phyloP scores from a whole-genome alignment of 2,329 filamentous ascomycete genomes.

The Alternaria sp. region DNA sequence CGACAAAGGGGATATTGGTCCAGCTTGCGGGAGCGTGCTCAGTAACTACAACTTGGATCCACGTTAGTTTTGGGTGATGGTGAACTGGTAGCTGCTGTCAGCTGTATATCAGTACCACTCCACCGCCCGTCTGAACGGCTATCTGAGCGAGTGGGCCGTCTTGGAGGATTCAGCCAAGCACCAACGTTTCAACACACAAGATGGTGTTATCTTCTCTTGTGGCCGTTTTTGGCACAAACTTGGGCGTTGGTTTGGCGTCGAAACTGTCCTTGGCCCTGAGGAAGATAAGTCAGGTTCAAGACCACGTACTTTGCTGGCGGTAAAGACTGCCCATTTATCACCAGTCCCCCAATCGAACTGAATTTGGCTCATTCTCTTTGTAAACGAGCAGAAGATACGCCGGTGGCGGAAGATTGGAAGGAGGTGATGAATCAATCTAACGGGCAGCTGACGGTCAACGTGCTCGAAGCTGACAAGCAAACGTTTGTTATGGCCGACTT shows the following conservation, averaged over 20 bases:
- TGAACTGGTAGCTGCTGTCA: no score
- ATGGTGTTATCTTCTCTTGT: slow-evolving; percentile 11
- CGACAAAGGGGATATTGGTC: not conserved
- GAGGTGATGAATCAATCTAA: slow-evolving; percentile 20
- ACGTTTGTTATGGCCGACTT: slow-evolving; percentile 19
- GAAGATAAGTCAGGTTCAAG: slow-evolving; percentile 2
- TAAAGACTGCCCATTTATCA: slow-evolving; percentile 17
- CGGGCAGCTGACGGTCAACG: slow-evolving; percentile 16
- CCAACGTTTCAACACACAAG: slow-evolving; percentile 19
- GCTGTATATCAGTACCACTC: slow-evolving; percentile 8
- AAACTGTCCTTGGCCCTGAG: slow-evolving; percentile 5
- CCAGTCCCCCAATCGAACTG: slow-evolving; percentile 13
- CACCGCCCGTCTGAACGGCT: slow-evolving; percentile 23
- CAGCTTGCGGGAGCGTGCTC: not conserved
- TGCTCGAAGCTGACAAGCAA: slow-evolving; percentile 10
- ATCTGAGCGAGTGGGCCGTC: slow-evolving; percentile 26
- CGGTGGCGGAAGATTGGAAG: slow-evolving; percentile 6
- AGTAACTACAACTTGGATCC: not conserved
- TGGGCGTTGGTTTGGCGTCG: slow-evolving; percentile 21
- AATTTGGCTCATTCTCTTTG: slow-evolving; percentile 6
- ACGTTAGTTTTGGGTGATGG: not conserved
- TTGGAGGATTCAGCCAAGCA: slow-evolving; percentile 20
- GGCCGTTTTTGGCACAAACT: slow-evolving; percentile 25
- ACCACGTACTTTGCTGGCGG: slow-evolving; percentile 2
- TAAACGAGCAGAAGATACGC: slow-evolving; percentile 11